Base-by-base conservation (phyloP, 2,329 filamentous ascomycete species). In the Trichoderma sp. region DNA sequence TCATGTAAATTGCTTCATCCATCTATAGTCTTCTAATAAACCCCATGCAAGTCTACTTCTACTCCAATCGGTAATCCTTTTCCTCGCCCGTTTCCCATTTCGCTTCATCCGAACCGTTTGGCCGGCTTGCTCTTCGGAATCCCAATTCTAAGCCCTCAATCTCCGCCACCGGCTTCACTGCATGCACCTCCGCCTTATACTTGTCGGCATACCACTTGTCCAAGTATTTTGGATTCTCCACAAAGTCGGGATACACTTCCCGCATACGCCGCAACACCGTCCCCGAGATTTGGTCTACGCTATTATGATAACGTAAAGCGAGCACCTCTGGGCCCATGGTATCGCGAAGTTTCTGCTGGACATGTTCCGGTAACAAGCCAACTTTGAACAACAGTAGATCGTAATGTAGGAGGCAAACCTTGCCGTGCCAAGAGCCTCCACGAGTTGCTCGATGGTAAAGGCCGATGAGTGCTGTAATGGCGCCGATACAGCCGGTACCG, bases 401-500 rank as follows among this genome's bases (percentile, higher is more conserved):
- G 80, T 94, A 94, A 79, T 94, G 92, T 79, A 91, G 86, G 21
- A 94, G 85, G 1, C 90, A 92, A 0, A 88, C 90, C 71, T 88
- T 90, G 65, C 91, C 91, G 75, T 91, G 86, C 86, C 92, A 93
- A 1, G 91, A 93, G 1, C 92, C 92, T 21, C 92, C 92, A 14
- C 84, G 82, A 9, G 87, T 91, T 0, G 92, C 89, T 38, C 93
- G 87, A 78, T 89, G 88, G 79, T 90, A 91, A 9, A 94, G 85
- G 1, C 91, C 92, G 0, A 87, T 87, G 45, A 94, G 81, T 0
- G 92, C 92, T 4, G 92, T 90, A 78, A 93, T 91, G 62, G 91
- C 91, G 4, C 92, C 93, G 84, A 93, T 91, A 80, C 91, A 93
- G 35, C 92, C 93, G 0, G 92, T 94, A 53, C 92, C 92, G 79